Conservation (phyloP, 345 rosid genomes). For the Dimocarpus longan region DNA sequence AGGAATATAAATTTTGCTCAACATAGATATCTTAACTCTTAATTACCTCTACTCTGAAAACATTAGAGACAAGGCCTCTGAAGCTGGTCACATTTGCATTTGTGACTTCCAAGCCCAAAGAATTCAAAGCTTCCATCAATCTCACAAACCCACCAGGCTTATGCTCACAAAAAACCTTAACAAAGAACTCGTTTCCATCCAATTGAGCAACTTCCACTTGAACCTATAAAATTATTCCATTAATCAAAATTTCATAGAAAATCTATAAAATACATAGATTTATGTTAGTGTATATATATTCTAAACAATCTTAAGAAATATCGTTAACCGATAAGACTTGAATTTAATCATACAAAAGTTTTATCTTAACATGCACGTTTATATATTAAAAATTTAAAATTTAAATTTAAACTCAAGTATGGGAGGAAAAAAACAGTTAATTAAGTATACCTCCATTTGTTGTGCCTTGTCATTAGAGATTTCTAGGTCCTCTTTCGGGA, state of each 20-base stretch:
- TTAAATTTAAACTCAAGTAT: no score
- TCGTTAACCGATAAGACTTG: no score
- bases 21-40: no score
- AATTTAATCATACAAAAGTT: no score
- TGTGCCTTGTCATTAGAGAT: conserved; percentile 63
- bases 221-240: conserved; percentile 42
- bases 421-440: not conserved
- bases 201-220: conserved; percentile 93
- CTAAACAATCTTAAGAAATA: not conserved
- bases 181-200: conserved; percentile 82
- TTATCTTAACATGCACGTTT: no score
- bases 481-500: conserved; percentile 47
- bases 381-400: no score
- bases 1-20: no score
- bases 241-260: not conserved
- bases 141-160: conserved; percentile 79
- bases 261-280: no score
- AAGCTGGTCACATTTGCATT: conserved; percentile 81
- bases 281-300: no score
- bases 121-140: conserved; percentile 82
- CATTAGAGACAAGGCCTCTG: conserved; percentile 81
- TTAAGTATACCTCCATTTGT: conserved; percentile 77
- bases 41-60: conserved; percentile 83
- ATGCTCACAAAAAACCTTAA: conserved; percentile 88
- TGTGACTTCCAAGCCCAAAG: conserved; percentile 83